Evolutionary conservation across 1,139 yeast genomes (phyloP).

Genomic region (Blastobotrys ciferrii): DNA sequence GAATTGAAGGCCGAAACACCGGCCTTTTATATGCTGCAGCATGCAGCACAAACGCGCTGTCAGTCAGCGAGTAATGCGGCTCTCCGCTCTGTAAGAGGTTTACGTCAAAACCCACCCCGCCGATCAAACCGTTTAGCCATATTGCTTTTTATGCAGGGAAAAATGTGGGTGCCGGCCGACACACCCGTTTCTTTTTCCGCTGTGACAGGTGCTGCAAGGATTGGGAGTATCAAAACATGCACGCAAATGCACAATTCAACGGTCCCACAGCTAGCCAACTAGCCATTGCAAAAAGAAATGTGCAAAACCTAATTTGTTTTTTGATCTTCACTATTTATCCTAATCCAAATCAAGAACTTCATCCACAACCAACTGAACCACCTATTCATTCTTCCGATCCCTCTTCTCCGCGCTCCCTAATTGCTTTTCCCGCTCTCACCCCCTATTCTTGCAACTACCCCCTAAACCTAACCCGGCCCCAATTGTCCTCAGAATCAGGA

Average conservation of each 20-base stretch:
- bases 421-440: too few species aligned
- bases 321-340: neutral
- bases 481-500: too few species aligned
- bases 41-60: too few species aligned
- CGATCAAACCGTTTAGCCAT: constrained; percentile 2
- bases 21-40: constrained; percentile 1
- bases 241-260: constrained; percentile 2
- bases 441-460: too few species aligned
- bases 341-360: too few species aligned
- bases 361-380: too few species aligned
- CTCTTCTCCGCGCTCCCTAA: too few species aligned
- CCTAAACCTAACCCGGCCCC: too few species aligned
- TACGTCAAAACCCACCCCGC: constrained; percentile 6
- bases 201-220: constrained; percentile 8
- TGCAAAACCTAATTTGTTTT: neutral
- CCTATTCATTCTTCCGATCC: too few species aligned
- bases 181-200: neutral
- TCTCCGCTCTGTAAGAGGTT: too few species aligned
- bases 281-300: neutral
- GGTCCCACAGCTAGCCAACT: neutral
- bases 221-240: constrained; percentile 4
- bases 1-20: neutral
- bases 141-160: constrained; percentile 7
- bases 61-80: too few species aligned
- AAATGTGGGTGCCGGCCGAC: neutral